Conservation (phyloP, 805 yeast genomes). For the Kuraishia cidri region DNA sequence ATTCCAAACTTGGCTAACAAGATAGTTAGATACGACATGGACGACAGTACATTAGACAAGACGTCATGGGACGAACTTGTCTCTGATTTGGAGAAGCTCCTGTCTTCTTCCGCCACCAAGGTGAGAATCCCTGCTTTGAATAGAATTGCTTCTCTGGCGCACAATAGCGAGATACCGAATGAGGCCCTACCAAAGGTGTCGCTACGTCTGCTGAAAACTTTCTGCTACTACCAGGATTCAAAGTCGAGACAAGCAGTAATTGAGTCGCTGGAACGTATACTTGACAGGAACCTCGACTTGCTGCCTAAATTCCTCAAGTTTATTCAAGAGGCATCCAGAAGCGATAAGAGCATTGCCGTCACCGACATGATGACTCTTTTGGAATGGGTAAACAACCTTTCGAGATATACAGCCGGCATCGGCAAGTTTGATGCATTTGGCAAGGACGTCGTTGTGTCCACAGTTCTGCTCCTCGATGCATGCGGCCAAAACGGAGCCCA, state of each 20-base stretch:
- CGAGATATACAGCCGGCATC: conserved; percentile 14
- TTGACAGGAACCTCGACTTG: conserved; percentile 21
- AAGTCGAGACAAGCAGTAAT: conserved; percentile 34
- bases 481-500: conserved; percentile 11
- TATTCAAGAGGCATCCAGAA: conserved; percentile 21
- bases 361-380: conserved; percentile 49
- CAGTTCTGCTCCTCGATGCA: conserved; percentile 30
- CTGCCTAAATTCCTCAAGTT: conserved; percentile 27
- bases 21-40: too few species aligned
- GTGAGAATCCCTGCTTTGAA: conserved; percentile 24
- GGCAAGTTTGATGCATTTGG: conserved; percentile 13
- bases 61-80: too few species aligned
- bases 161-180: conserved; percentile 7
- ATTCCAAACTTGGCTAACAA: too few species aligned
- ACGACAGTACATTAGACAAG: too few species aligned
- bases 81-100: conserved; percentile 1
- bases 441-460: conserved; percentile 16
- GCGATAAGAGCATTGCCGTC: conserved; percentile 35
- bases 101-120: conserved; percentile 22
- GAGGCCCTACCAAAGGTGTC: conserved; percentile 20
- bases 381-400: conserved; percentile 41
- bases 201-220: conserved; percentile 33
- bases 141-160: conserved; percentile 18
- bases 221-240: conserved; percentile 33
- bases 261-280: conserved; percentile 26